A percentile compares a stretch with the other conserved stretches of the same genome.
phyloP scores from a whole-genome alignment of 2,329 filamentous ascomycete species.

The Aspergillus caelatus region DNA sequence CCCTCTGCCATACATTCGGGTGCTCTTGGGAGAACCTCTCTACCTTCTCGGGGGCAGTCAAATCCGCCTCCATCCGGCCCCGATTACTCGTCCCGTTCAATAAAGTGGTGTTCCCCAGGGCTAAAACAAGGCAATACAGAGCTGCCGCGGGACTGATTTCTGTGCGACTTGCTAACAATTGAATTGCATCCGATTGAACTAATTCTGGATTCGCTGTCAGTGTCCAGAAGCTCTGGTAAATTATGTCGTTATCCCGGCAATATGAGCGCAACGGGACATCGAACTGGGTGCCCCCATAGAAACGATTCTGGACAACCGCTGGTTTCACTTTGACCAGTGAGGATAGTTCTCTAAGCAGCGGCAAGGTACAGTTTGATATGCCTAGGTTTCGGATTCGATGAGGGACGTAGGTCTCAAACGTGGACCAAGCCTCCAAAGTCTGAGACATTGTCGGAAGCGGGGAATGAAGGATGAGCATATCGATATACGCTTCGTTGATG shows the following conservation, averaged over 20 bases:
- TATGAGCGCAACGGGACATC: slow-evolving; percentile 63
- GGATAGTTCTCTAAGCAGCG: slow-evolving; percentile 57
- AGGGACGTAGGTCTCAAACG: slow-evolving; percentile 69
- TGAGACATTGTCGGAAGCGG: slow-evolving; percentile 54
- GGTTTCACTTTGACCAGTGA: slow-evolving; percentile 54
- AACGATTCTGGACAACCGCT: slow-evolving; percentile 75
- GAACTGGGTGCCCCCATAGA: slow-evolving; percentile 62
- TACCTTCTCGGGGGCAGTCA: slow-evolving; percentile 48
- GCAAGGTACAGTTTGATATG: slow-evolving; percentile 72
- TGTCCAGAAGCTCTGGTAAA: slow-evolving; percentile 65
- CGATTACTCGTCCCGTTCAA: slow-evolving; percentile 61
- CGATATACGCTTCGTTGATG: slow-evolving; percentile 55
- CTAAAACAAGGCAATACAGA: slow-evolving; percentile 60
- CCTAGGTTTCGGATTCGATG: slow-evolving; percentile 67
- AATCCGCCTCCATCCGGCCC: slow-evolving; percentile 56
- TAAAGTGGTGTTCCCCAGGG: slow-evolving; percentile 52
- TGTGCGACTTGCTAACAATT: slow-evolving; percentile 49
- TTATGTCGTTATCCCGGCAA: slow-evolving; percentile 55
- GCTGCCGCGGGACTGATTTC: slow-evolving; percentile 51
- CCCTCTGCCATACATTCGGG: slow-evolving; percentile 53
- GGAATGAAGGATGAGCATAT: slow-evolving; percentile 62
- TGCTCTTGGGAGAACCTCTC: slow-evolving; percentile 49
- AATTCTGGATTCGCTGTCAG: slow-evolving; percentile 61
- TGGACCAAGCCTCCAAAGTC: slow-evolving; percentile 67
- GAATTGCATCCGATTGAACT: slow-evolving; percentile 52